Base-by-base conservation (phyloP, 805 yeast species). In the Spathaspora gorwiae region DNA sequence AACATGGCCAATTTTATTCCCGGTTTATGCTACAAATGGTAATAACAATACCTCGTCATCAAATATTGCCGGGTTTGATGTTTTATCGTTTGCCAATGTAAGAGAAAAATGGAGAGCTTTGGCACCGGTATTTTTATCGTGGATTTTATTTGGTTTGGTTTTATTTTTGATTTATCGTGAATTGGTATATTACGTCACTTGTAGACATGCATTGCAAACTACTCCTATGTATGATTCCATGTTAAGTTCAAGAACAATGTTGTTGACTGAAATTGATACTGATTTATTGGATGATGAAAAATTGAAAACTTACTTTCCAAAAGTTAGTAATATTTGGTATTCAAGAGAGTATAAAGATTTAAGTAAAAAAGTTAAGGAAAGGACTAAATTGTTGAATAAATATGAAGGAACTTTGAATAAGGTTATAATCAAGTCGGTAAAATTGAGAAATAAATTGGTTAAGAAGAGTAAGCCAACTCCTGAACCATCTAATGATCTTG, bases 41-140 rank as follows among this genome's bases (percentile, higher is more conserved):
- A 68, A 74, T 40, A 61, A 67, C 42, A 53, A 66, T 31, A 39
- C 34, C 24, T 47, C 49, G 12, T 40, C 37, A 32, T 46, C 49
- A n/a, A 19, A 27, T 7, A 43, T 46, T 19, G 45, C 59, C 37
- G 92, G 90, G 7, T 83, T 87, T 50, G 85, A 84, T 54, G 66
- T 81, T 29, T 68, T 87, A 43, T 71, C 88, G 1, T 81, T 75
- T 56, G 70, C 87, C 29, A 84, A 86, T 54, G 81, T 84, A 30
- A 69, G 65, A 12, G 69, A 82, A 60, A 81, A 80, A 59, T 78
- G 82, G 70, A 73, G 87, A 62, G 76, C 73, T 44, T 83, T 78
- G 61, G 94, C 92, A 7, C 90, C 86, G 55, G 83, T 83, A 6
- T 86, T 87, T 57, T 57, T 84, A 44, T 82, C 90, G 14, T 86